Percentiles rank a stretch among this genome's conserved stretches.
These are phyloP conservation scores for Platanus orientalis DNA, from an alignment of 164 flowering plant species.

Conservation along the genomic window DNA sequence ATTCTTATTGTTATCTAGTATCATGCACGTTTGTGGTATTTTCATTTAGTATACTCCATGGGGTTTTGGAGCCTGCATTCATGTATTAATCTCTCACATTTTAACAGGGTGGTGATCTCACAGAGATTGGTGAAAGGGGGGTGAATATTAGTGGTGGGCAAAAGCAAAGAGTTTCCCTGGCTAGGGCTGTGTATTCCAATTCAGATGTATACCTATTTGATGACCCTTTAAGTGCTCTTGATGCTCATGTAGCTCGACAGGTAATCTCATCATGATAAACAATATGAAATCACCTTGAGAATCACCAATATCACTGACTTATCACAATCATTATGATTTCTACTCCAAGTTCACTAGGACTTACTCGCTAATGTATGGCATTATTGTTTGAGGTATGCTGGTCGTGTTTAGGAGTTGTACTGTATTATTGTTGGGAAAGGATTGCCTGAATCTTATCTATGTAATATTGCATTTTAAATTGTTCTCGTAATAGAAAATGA, in stretches of 20 bases:
- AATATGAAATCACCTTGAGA: not conserved
- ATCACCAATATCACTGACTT: not conserved
- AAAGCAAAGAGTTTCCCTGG: slow-evolving; percentile 98
- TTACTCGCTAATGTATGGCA: no score
- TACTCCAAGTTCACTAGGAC: no score
- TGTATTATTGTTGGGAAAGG: no score
- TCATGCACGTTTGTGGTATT: not conserved
- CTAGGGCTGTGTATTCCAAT: slow-evolving; percentile 91
- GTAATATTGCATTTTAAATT: no score
- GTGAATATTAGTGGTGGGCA: slow-evolving; percentile 99
- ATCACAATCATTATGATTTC: no score
- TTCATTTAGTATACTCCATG: not conserved
- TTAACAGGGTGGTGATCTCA: slow-evolving; percentile 99
- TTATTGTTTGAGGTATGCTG: no score
- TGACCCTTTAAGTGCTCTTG: slow-evolving; percentile 97
- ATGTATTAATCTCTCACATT: slow-evolving; percentile 8
- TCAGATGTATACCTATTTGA: slow-evolving; percentile 95
- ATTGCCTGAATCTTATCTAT: no score
- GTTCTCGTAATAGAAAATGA: no score
- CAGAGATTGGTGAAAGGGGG: slow-evolving; percentile 99
- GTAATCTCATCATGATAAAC: slow-evolving; percentile 29
- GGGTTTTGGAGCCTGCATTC: slow-evolving; percentile 1
- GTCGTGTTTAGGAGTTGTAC: no score
- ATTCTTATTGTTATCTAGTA: not conserved
- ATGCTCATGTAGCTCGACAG: slow-evolving; percentile 97